Percentiles rank a stretch among this genome's conserved stretches.
Evolutionary conservation across 139 green algal species (phyloP).

Genomic region (Chlorella sp.): DNA sequence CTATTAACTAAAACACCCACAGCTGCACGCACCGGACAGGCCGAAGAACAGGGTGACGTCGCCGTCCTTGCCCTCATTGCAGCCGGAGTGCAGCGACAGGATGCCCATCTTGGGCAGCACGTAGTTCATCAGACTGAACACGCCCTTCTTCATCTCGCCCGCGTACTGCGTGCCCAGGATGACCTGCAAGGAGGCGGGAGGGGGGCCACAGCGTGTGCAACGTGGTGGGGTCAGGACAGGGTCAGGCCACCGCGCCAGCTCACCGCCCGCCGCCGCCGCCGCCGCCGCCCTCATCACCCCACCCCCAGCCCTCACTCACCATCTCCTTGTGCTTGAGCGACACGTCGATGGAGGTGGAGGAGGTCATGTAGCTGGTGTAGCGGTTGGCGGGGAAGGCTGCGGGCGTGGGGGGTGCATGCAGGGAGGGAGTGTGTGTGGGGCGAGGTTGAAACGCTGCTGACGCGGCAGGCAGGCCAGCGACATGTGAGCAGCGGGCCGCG

Average conservation of each 20-base stretch:
- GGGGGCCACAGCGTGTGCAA: not conserved
- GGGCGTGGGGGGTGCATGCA: too few relatives aligned
- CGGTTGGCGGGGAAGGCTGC: conserved; percentile 85
- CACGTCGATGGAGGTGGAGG: conserved; percentile 86
- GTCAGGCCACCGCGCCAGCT: not conserved
- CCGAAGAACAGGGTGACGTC: conserved; percentile 93
- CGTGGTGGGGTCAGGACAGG: too few relatives aligned
- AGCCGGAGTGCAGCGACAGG: conserved; percentile 92
- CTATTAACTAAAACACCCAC: not conserved
- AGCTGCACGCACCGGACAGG: conserved; percentile 55
- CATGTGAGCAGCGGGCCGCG: too few relatives aligned
- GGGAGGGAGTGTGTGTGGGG: too few relatives aligned
- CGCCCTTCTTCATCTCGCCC: conserved; percentile 58
- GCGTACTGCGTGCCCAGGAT: conserved; percentile 87
- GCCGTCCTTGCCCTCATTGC: conserved; percentile 79
- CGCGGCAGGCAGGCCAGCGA: too few relatives aligned
- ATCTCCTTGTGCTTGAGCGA: conserved; percentile 80
- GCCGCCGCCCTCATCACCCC: not conserved
- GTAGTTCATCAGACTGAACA: conserved; percentile 91
- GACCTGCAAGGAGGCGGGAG: conserved; percentile 7
- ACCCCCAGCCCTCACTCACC: conserved; percentile 43
- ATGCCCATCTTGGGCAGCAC: conserved; percentile 87
- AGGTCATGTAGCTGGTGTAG: conserved; percentile 92
- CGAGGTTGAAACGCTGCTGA: too few relatives aligned
- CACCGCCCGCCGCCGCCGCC: not conserved